Percentiles rank a stretch among this genome's conserved stretches.
These are phyloP conservation scores for Aureobasidium sp. DNA, from an alignment of 2,329 filamentous ascomycete species.

Conservation along the genomic window DNA sequence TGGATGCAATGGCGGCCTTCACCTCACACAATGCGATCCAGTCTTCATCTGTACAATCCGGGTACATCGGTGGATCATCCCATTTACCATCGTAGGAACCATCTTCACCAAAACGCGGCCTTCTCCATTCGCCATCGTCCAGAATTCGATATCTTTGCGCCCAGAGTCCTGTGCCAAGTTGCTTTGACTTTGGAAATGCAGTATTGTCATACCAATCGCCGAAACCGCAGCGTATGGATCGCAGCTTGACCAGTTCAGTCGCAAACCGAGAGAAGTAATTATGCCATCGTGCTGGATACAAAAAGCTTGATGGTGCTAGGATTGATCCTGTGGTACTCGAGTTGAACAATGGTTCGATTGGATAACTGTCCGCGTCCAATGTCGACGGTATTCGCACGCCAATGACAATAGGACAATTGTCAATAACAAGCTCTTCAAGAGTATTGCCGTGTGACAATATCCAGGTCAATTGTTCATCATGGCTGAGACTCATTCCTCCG, in stretches of 20 bases:
- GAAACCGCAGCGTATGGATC: constrained; percentile 2
- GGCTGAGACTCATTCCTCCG: constrained; percentile 34
- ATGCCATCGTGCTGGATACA: constrained; percentile 1
- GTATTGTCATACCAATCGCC: neutral
- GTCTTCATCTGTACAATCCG: constrained; percentile 8
- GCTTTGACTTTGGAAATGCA: neutral
- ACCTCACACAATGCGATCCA: constrained; percentile 2
- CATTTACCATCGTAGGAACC: neutral
- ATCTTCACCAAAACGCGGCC: neutral
- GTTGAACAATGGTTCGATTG: constrained; percentile 5
- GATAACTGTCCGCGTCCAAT: constrained; percentile 3
- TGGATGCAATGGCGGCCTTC: neutral
- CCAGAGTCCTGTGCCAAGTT: neutral
- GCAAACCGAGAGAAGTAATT: neutral
- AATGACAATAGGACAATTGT: constrained; percentile 30
- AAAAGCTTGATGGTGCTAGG: neutral
- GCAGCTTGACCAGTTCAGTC: neutral
- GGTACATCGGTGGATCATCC: neutral
- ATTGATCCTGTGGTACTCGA: constrained; percentile 1
- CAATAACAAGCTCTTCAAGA: constrained; percentile 35
- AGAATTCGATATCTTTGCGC: constrained; percentile 7
- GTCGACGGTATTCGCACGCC: neutral
- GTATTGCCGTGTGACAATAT: constrained; percentile 32
- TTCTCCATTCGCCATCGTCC: neutral
- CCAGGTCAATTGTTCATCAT: constrained; percentile 41